A percentile compares a stretch with the other conserved stretches of the same genome.
phyloP scores from a whole-genome alignment of 1,139 yeast genomes.

The Yarrowia galli region DNA sequence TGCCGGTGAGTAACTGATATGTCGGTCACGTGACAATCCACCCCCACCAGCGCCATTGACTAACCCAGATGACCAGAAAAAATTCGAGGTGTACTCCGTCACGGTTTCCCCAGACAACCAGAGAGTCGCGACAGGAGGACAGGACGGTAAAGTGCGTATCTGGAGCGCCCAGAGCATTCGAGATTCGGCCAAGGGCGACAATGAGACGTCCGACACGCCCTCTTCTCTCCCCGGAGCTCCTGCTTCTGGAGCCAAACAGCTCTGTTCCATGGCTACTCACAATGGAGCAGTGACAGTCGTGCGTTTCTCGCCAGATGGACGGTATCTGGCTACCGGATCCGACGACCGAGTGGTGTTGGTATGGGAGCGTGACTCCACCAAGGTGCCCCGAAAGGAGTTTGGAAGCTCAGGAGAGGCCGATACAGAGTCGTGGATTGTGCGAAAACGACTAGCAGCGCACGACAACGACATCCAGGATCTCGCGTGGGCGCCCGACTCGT shows the following conservation, averaged over 20 bases:
- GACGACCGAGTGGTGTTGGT: conserved; percentile 91
- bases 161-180: conserved; percentile 78
- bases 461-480: conserved; percentile 97
- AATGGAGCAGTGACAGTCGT: conserved; percentile 92
- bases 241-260: conserved; percentile 44
- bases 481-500: conserved; percentile 97
- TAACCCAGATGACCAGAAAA: conserved; percentile 70
- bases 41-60: neutral
- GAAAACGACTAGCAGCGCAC: conserved; percentile 91
- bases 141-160: conserved; percentile 87
- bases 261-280: conserved; percentile 53
- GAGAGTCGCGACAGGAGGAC: conserved; percentile 91
- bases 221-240: neutral
- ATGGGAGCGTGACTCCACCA: conserved; percentile 87
- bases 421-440: conserved; percentile 90
- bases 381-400: conserved; percentile 55
- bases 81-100: conserved; percentile 84
- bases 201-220: neutral
- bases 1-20: conserved; percentile 57
- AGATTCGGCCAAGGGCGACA: conserved; percentile 39
- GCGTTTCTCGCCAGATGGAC: conserved; percentile 88
- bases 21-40: neutral
- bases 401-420: conserved; percentile 65
- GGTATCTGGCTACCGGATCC: conserved; percentile 91
- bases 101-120: conserved; percentile 82